Percentiles rank a stretch among this genome's conserved stretches.
These are phyloP conservation scores for Ophiostoma novo-ulmi DNA, from an alignment of 2,329 filamentous ascomycete species.

Conservation along the genomic window DNA sequence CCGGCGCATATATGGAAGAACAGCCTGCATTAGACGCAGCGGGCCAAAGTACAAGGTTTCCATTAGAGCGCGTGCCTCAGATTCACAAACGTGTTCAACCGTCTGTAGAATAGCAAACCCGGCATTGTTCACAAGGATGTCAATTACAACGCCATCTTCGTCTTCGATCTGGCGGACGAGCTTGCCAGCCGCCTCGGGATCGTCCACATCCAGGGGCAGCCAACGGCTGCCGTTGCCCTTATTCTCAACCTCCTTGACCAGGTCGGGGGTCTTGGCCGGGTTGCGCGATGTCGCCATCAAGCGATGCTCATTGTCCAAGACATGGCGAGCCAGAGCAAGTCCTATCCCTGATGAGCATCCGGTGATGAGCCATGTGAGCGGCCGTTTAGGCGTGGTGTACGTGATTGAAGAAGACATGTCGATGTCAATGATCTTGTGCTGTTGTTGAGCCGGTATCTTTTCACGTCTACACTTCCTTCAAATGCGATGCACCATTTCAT, in stretches of 20 bases:
- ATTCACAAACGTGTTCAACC: neutral
- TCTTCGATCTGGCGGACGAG: neutral
- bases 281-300: neutral
- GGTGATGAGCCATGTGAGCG: neutral
- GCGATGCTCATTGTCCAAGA: neutral
- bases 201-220: neutral
- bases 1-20: neutral
- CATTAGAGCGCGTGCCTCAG: neutral
- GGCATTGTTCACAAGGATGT: neutral
- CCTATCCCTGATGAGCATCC: neutral
- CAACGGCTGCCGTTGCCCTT: neutral
- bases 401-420: neutral
- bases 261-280: neutral
- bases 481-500: neutral
- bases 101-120: neutral
- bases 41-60: neutral
- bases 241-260: neutral
- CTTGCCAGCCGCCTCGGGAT: neutral
- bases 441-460: neutral
- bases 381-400: neutral
- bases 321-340: neutral
- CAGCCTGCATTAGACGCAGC: neutral
- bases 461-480: neutral
- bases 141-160: neutral
- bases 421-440: neutral